phyloP scores from a whole-genome alignment of 2,329 filamentous ascomycete genomes.

The Ophiosphaerella narmari region DNA sequence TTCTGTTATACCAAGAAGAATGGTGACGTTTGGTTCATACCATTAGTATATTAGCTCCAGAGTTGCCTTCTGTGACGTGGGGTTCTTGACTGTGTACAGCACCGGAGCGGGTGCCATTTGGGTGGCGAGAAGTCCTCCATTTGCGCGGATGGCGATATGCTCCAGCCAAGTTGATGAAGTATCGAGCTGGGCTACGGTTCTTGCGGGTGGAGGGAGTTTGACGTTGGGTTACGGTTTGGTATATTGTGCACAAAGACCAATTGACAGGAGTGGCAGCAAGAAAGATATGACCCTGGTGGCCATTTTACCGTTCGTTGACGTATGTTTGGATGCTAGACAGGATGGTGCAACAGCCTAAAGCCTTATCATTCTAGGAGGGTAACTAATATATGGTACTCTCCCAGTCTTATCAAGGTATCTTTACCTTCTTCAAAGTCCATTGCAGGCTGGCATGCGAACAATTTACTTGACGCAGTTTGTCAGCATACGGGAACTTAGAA shows the following conservation, averaged over 20 bases:
- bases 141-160: conserved; percentile 8
- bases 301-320: too few species aligned
- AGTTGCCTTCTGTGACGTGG: conserved; percentile 1
- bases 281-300: neutral
- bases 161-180: conserved; percentile 9
- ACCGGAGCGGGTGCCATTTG: conserved; percentile 3
- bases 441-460: too few species aligned
- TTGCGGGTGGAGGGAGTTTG: neutral
- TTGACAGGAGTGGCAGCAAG: neutral
- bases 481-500: too few species aligned
- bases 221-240: neutral
- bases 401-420: too few species aligned
- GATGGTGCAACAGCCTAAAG: too few species aligned
- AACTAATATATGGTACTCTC: too few species aligned
- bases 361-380: too few species aligned
- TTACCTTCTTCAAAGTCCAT: too few species aligned
- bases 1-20: conserved; percentile 13
- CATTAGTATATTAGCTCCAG: conserved; percentile 9
- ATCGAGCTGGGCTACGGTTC: conserved; percentile 11
- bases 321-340: too few species aligned
- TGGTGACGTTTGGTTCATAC: conserved; percentile 5
- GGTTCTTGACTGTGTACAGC: conserved; percentile 5
- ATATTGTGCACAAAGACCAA: neutral
- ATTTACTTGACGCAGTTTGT: too few species aligned
- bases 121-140: conserved; percentile 13